Evolutionary conservation across 306 rosid genomes (phyloP).

Genomic region (Gastrolobium villosum): DNA sequence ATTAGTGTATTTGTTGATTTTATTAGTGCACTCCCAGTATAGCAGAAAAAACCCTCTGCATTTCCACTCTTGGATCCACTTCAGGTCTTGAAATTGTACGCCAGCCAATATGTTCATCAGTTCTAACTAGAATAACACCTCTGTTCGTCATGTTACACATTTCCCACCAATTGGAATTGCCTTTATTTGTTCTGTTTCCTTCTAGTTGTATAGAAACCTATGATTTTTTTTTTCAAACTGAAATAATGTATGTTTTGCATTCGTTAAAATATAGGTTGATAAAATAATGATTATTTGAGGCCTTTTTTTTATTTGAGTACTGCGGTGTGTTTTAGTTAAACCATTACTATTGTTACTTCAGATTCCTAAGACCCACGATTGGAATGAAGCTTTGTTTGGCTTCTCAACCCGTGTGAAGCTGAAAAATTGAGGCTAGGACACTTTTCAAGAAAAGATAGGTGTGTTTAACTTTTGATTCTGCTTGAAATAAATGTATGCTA

Average conservation of each 20-base stretch:
- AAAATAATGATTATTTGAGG: neutral
- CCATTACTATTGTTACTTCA: neutral
- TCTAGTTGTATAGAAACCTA: conserved; percentile 22
- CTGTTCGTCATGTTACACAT: conserved; percentile 69
- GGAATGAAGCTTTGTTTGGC: too few species aligned
- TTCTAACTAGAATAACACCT: conserved; percentile 87
- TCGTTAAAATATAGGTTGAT: conserved; percentile 7
- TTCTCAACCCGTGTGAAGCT: too few species aligned
- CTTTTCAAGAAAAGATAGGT: too few species aligned
- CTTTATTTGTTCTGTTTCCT: neutral
- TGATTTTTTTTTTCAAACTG: neutral
- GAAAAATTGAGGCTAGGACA: too few species aligned
- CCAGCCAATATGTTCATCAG: conserved; percentile 92
- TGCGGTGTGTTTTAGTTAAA: neutral
- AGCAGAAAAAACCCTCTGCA: conserved; percentile 74
- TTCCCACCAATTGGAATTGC: conserved; percentile 70
- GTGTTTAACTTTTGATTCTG: too few species aligned
- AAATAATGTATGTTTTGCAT: conserved; percentile 8
- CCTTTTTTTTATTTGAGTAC: too few species aligned
- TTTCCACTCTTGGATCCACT: conserved; percentile 65
- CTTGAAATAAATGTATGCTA: too few species aligned
- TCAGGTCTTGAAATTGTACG: conserved; percentile 59
- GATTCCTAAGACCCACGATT: conserved; percentile 13
- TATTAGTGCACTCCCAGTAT: conserved; percentile 50
- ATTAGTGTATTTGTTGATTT: conserved; percentile 23